A percentile compares a stretch with the other conserved stretches of the same genome.
These are phyloP conservation scores for Termitomyces sp. DNA, from an alignment of 768 basidiomycete species.

Conservation along the genomic window DNA sequence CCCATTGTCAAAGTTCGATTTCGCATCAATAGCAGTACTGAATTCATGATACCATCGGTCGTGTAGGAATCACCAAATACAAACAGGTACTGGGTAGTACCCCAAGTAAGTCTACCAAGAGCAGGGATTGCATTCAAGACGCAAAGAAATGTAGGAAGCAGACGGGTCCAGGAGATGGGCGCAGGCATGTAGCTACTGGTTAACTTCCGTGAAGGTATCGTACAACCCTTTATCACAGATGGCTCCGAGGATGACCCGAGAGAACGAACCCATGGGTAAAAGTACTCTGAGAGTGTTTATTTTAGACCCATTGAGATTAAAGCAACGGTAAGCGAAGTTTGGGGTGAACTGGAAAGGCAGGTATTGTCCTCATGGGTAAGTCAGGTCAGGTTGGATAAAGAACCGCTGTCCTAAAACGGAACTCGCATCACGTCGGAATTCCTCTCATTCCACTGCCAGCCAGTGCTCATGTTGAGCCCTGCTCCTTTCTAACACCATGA, in stretches of 20 bases:
- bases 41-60: slow-evolving; percentile 29
- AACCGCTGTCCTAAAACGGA: slow-evolving; percentile 7
- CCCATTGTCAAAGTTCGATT: too few species aligned
- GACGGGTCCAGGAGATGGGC: not conserved
- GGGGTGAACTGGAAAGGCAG: not conserved
- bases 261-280: not conserved
- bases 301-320: not conserved
- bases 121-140: slow-evolving; percentile 1
- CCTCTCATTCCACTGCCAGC: not conserved
- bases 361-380: not conserved
- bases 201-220: not conserved
- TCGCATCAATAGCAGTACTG: not conserved
- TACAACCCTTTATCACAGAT: not conserved
- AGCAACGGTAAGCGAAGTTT: not conserved
- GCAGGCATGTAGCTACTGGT: not conserved
- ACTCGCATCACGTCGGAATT: not conserved
- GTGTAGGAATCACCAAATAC: slow-evolving; percentile 65
- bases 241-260: slow-evolving; percentile 7
- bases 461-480: slow-evolving; percentile 5
- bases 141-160: slow-evolving; percentile 2
- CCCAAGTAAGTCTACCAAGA: slow-evolving; percentile 40
- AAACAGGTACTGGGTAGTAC: slow-evolving; percentile 48
- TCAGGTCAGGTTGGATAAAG: not conserved
- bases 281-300: slow-evolving; percentile 4
- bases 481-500: slow-evolving; percentile 17